Evolutionary conservation across 2,329 filamentous ascomycete genomes (phyloP).

Genomic region (Exophiala alcalophila): DNA sequence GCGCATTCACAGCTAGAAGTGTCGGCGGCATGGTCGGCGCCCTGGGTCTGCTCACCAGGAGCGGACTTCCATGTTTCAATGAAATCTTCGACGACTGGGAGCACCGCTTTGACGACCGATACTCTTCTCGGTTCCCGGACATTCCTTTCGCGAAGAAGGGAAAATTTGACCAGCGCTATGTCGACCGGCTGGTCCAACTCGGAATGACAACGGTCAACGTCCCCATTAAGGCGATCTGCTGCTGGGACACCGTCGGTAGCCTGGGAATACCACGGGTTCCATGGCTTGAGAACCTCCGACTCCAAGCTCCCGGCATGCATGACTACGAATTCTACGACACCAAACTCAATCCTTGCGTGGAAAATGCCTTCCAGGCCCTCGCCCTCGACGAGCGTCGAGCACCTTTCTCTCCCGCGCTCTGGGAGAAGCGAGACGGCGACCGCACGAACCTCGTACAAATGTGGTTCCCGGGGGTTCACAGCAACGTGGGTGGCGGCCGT

Average conservation of each 20-base stretch:
- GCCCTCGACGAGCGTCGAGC: slow-evolving; percentile 35
- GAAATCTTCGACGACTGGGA: slow-evolving; percentile 37
- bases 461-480: slow-evolving; percentile 50
- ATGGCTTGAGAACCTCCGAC: slow-evolving; percentile 22
- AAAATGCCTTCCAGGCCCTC: slow-evolving; percentile 37
- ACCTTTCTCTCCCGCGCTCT: slow-evolving; percentile 35
- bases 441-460: slow-evolving; percentile 42
- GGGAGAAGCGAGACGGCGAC: slow-evolving; percentile 33
- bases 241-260: slow-evolving; percentile 37
- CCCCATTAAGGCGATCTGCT: slow-evolving; percentile 35
- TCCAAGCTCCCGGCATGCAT: slow-evolving; percentile 26
- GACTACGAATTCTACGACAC: slow-evolving; percentile 38
- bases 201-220: slow-evolving; percentile 28
- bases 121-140: slow-evolving; percentile 31
- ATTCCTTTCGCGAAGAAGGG: slow-evolving; percentile 33
- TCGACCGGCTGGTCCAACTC: slow-evolving; percentile 27
- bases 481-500: slow-evolving; percentile 49
- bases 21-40: slow-evolving; percentile 37
- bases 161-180: slow-evolving; percentile 30
- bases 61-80: slow-evolving; percentile 31
- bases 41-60: slow-evolving; percentile 35
- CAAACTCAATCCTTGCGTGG: slow-evolving; percentile 32
- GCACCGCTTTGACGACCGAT: slow-evolving; percentile 30
- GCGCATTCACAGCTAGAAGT: slow-evolving; percentile 39
- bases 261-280: slow-evolving; percentile 33